Evolutionary conservation across 1,284 basidiomycete species (phyloP).

Genomic region (Malassezia vespertilionis): DNA sequence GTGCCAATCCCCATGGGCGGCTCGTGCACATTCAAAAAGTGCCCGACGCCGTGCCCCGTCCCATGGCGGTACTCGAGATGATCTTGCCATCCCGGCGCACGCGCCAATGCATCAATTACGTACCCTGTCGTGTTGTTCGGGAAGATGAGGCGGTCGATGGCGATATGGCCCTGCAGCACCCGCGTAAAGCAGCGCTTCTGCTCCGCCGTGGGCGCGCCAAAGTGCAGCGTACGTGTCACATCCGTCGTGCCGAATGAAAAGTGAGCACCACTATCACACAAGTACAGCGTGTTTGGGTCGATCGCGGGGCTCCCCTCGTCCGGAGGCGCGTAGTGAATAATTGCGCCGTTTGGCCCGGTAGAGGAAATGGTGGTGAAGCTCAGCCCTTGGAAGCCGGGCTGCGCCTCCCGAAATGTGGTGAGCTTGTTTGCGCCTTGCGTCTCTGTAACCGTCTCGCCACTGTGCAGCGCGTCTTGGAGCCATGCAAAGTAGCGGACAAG

Average conservation of each 20-base stretch:
- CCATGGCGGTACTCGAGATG: conserved; percentile 60
- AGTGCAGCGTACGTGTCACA: conserved; percentile 70
- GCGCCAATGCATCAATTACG: conserved; percentile 69
- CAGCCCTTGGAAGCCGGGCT: conserved; percentile 68
- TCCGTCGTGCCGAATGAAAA: conserved; percentile 91
- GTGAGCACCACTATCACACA: conserved; percentile 87
- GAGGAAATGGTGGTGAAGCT: conserved; percentile 89
- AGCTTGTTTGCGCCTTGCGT: conserved; percentile 69
- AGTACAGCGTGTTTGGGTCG: conserved; percentile 55
- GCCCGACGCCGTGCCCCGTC: conserved; percentile 40
- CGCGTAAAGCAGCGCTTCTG: conserved; percentile 82
- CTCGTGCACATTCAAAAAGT: conserved; percentile 44
- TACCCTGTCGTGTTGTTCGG: conserved; percentile 73
- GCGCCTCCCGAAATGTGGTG: conserved; percentile 67
- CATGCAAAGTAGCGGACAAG: conserved; percentile 72
- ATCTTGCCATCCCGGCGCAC: conserved; percentile 77
- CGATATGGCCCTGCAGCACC: conserved; percentile 89
- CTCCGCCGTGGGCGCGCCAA: conserved; percentile 68
- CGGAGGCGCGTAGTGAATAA: conserved; percentile 85
- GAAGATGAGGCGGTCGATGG: conserved; percentile 74
- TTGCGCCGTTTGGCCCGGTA: conserved; percentile 72
- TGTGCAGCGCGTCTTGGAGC: conserved; percentile 71
- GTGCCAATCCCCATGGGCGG: conserved; percentile 46
- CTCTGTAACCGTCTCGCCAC: conserved; percentile 63
- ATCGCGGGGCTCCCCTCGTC: conserved; percentile 65